These are phyloP conservation scores for Calcarisporium arbuscula DNA, from an alignment of 2,329 filamentous ascomycete species.

Conservation along the genomic window DNA sequence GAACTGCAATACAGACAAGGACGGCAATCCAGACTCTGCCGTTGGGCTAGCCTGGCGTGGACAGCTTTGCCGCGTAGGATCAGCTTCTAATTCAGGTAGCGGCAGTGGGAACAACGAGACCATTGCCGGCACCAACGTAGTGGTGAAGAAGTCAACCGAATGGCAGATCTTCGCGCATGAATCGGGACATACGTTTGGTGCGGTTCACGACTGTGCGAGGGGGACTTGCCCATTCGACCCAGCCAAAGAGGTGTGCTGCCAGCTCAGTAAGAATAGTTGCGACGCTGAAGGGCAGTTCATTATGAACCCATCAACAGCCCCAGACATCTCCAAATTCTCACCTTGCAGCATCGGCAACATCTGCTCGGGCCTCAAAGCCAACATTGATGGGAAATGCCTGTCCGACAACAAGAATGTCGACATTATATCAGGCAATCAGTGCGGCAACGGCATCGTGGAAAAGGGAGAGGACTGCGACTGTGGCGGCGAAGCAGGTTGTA, in stretches of 20 bases:
- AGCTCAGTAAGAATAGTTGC: constrained; percentile 60
- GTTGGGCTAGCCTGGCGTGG: constrained; percentile 93
- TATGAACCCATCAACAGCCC: constrained; percentile 88
- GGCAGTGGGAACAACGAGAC: constrained; percentile 56
- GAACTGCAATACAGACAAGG: constrained; percentile 73
- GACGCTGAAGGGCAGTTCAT: constrained; percentile 75
- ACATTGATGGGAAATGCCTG: constrained; percentile 70
- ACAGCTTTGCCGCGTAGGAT: constrained; percentile 65
- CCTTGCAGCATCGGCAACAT: constrained; percentile 89
- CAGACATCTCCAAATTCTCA: constrained; percentile 72
- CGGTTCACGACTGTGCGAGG: constrained; percentile 82
- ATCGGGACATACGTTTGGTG: constrained; percentile 88
- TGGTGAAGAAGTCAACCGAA: constrained; percentile 74
- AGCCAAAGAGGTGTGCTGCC: constrained; percentile 62
- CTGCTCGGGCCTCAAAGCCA: constrained; percentile 76
- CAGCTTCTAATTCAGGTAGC: constrained; percentile 46
- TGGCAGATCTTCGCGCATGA: constrained; percentile 98
- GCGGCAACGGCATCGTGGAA: constrained; percentile 96
- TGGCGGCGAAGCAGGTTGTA: constrained; percentile 68
- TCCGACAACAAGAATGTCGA: constrained; percentile 78
- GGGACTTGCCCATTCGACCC: constrained; percentile 60
- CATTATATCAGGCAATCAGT: constrained; percentile 76
- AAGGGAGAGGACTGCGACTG: constrained; percentile 93
- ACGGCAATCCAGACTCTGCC: constrained; percentile 72
- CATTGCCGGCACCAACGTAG: constrained; percentile 81